Conservation (phyloP, 176 grass and related monocot genomes). For the Alloteropsis semialata region DNA sequence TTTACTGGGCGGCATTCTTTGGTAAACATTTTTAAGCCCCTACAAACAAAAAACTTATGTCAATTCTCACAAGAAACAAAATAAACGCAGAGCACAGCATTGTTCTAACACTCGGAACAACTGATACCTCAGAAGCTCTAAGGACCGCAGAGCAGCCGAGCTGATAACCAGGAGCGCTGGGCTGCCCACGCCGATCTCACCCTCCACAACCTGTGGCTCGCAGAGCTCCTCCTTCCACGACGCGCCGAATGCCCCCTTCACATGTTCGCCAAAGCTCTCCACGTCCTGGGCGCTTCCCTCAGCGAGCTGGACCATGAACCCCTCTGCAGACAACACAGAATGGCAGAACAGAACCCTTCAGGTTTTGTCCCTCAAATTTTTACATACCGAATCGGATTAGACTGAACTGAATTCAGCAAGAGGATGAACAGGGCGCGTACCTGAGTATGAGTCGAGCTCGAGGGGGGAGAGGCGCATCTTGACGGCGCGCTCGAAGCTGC, state of each 20-base stretch:
- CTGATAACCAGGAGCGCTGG: conserved; percentile 68
- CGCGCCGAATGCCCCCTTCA: conserved; percentile 54
- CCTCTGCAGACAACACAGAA: conserved; percentile 42
- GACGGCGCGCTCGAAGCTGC: conserved; percentile 62
- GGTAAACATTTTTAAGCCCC: conserved; percentile 81
- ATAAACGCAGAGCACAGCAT: not conserved
- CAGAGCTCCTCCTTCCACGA: conserved; percentile 74
- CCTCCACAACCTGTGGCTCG: conserved; percentile 43
- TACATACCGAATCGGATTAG: not conserved
- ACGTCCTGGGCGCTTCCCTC: conserved; percentile 64
- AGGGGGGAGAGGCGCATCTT: conserved; percentile 87
- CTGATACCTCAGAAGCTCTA: conserved; percentile 84
- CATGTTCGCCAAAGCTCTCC: conserved; percentile 66
- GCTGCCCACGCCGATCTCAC: conserved; percentile 46
- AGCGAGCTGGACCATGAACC: conserved; percentile 62
- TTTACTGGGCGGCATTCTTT: conserved; percentile 74
- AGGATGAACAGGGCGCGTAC: conserved; percentile 33
- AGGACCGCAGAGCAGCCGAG: conserved; percentile 68
- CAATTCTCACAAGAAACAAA: not conserved
- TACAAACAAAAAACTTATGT: conserved; percentile 28
- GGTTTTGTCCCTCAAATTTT: not conserved
- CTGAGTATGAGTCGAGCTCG: conserved; percentile 76
- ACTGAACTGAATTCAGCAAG: not conserved
- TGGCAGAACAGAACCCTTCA: not conserved
- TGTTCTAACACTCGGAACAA: not conserved